phyloP scores from a whole-genome alignment of 2,329 filamentous ascomycete genomes.

The Tolypocladium cylindrosporum region DNA sequence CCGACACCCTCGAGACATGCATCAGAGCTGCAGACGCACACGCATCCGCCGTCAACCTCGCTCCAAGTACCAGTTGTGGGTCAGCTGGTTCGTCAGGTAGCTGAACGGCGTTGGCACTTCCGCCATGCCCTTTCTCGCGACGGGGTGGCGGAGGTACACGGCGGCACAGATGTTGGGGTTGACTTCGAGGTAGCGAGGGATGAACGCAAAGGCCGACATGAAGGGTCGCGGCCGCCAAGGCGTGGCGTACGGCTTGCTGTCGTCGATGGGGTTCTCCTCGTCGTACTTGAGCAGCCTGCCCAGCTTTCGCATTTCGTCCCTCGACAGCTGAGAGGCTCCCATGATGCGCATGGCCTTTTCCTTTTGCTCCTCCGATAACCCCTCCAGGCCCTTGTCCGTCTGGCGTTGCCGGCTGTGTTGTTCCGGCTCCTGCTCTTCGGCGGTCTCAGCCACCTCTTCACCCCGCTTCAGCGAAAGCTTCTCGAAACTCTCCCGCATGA shows the following conservation, averaged over 20 bases:
- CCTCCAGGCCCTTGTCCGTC: constrained; percentile 24
- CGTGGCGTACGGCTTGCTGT: constrained; percentile 73
- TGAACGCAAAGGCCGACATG: constrained; percentile 89
- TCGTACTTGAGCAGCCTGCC: constrained; percentile 49
- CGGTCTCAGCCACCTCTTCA: constrained; percentile 2
- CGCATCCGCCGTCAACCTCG: constrained; percentile 47
- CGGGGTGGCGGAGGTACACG: constrained; percentile 89
- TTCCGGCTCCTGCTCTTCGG: constrained; percentile 8
- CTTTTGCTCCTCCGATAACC: constrained; percentile 19
- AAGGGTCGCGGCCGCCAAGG: constrained; percentile 82
- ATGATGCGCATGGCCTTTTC: constrained; percentile 23
- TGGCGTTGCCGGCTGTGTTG: constrained; percentile 20
- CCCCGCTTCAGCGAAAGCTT: constrained; percentile 14
- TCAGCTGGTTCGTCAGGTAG: constrained; percentile 61
- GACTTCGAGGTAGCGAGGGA: constrained; percentile 91
- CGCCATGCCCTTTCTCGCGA: constrained; percentile 68
- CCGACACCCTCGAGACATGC: neutral
- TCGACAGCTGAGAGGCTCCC: constrained; percentile 23
- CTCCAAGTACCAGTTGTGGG: constrained; percentile 90
- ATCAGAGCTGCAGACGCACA: neutral
- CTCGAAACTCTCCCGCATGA: constrained; percentile 18
- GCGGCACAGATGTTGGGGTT: constrained; percentile 96
- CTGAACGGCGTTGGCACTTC: constrained; percentile 81
- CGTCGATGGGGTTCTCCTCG: constrained; percentile 67
- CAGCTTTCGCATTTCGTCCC: constrained; percentile 44